These are phyloP conservation scores for Trematosphaeria pertusa DNA, from an alignment of 2,329 filamentous ascomycete species.

Conservation along the genomic window DNA sequence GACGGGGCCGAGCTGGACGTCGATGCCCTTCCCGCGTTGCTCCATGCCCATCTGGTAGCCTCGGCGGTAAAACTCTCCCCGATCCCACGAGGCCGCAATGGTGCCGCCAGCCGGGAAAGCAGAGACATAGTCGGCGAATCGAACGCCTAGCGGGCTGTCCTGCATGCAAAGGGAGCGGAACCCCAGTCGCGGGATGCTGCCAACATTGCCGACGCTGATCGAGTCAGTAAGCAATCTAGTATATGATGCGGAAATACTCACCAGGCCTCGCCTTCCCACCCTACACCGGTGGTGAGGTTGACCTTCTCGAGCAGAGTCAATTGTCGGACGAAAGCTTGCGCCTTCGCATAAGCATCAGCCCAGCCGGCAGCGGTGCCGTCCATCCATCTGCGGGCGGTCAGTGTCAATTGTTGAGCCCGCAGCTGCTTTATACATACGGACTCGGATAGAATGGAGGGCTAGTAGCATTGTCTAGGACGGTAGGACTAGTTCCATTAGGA, in stretches of 20 bases:
- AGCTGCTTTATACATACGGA: constrained; percentile 53
- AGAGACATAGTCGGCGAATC: constrained; percentile 78
- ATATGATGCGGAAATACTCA: constrained; percentile 2
- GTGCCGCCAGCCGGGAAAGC: constrained; percentile 82
- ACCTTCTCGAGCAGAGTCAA: constrained; percentile 89
- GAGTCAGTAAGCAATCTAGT: neutral
- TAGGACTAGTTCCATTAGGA: constrained; percentile 28
- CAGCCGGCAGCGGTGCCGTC: constrained; percentile 72
- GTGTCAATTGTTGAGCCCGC: neutral
- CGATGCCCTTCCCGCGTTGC: constrained; percentile 76
- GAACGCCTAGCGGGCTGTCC: constrained; percentile 82
- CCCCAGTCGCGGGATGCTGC: constrained; percentile 72
- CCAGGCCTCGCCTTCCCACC: constrained; percentile 62
- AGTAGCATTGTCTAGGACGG: constrained; percentile 34
- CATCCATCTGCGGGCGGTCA: constrained; percentile 66
- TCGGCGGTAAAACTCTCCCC: constrained; percentile 70
- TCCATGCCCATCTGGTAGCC: constrained; percentile 78
- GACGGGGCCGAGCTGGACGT: constrained; percentile 78
- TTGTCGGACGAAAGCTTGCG: constrained; percentile 79
- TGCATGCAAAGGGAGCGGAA: constrained; percentile 82
- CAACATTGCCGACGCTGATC: constrained; percentile 72
- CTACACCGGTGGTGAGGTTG: constrained; percentile 90
- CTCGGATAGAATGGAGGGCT: constrained; percentile 80
- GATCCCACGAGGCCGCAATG: constrained; percentile 83
- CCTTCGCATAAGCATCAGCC: constrained; percentile 77